Base-by-base conservation (phyloP, 257 asterid species). In the Gentiana straminea region DNA sequence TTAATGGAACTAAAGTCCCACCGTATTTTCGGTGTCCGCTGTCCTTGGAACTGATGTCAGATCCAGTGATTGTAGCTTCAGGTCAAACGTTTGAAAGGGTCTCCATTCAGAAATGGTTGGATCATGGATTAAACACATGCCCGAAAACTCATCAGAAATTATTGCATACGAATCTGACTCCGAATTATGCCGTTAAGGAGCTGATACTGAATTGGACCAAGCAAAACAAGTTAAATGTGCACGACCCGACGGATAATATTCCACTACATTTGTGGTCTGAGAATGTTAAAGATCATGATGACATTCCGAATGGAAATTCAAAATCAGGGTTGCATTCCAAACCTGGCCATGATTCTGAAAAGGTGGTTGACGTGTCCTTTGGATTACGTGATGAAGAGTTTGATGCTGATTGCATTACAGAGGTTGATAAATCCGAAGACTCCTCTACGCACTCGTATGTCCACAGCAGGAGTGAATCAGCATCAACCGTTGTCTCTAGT, bases 21-120 rank as follows among this genome's bases (percentile, higher is more conserved):
- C 67, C 83, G 13, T 78, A 74, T 64, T 92, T 83, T 69, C 73
- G 75, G 41, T 92, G 99, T 58, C 94, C 97, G 5, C 73, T 92
- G 58, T 88, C 97, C 54, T 67, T 82, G 71, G 94, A 78, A 63
- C 70, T 88, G 64, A 85, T 92, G 97, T 58, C 56, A 58, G 95
- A 92, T 57, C 99, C 99, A 1, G 99, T 92, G 47, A 88, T 81
- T 58, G 81, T 92, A 73, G 86, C 94, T 66, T 92, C 99, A 1
- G 99, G 99, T 55, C 91, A 85, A 73, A 92, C 97, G 33, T 92
- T 73, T 48, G 95, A 92, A 68, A 82, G 83, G 68, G 62, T 81
- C 33, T 78, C 89, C 55, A 84, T 88, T 64, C 76, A 77, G 66
- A 92, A 78, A 79, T 88, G 97, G 99, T 65, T 92, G 67, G 95